phyloP scores from a whole-genome alignment of 1,284 basidiomycete species.

The Salmacisia buchloeana region DNA sequence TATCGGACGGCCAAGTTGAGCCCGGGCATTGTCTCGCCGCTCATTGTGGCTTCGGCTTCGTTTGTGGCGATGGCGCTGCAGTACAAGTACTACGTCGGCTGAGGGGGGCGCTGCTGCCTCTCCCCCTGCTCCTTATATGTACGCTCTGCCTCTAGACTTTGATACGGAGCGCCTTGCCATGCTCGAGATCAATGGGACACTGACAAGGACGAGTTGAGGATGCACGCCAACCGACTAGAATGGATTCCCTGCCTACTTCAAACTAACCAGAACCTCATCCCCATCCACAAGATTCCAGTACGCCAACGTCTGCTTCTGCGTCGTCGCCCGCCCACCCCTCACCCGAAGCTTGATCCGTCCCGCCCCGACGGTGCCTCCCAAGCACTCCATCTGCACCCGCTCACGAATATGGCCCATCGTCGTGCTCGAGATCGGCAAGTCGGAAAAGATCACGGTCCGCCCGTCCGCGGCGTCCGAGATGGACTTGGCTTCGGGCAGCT shows the following conservation, averaged over 20 bases:
- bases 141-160: not conserved
- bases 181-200: no score
- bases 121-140: not conserved
- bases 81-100: conserved; percentile 15
- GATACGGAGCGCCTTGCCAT: no score
- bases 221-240: no score
- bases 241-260: conserved; percentile 9
- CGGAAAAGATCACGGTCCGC: conserved; percentile 24
- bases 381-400: conserved; percentile 32
- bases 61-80: conserved; percentile 15
- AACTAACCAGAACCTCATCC: conserved; percentile 28
- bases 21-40: conserved; percentile 65
- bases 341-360: conserved; percentile 37
- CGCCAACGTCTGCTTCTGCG: conserved; percentile 43
- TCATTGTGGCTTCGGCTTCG: conserved; percentile 72
- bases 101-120: not conserved
- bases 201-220: no score
- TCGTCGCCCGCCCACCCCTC: conserved; percentile 33
- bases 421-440: conserved; percentile 22
- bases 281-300: conserved; percentile 43
- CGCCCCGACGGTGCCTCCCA: conserved; percentile 34
- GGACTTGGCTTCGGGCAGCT: conserved; percentile 21
- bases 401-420: conserved; percentile 31
- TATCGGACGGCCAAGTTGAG: conserved; percentile 69
- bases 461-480: conserved; percentile 29